Conservation (phyloP, 805 yeast genomes). For the Zygosaccharomyces gambellarensis region DNA sequence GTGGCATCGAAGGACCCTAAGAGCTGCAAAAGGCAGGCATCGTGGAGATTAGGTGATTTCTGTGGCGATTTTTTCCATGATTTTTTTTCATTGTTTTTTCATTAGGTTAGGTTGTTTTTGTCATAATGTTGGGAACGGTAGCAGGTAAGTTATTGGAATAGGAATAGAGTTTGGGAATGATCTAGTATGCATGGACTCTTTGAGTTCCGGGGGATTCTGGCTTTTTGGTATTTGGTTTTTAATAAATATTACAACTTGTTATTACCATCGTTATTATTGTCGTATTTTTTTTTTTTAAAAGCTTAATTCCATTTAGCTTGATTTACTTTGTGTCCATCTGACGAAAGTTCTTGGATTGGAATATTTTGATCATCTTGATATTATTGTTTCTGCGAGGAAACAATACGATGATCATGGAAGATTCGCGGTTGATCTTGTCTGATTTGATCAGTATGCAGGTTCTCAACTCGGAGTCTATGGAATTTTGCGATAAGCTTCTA, state of each 20-base stretch:
- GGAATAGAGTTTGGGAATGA: neutral
- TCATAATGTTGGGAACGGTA: neutral
- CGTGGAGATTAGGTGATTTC: neutral
- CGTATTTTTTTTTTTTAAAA: neutral
- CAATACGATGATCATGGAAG: neutral
- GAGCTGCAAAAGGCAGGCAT: neutral
- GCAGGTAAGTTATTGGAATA: neutral
- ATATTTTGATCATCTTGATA: neutral
- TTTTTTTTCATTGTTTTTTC: neutral
- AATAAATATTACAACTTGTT: too few relatives aligned
- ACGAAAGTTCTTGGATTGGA: neutral
- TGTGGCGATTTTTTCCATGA: neutral
- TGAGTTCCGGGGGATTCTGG: neutral
- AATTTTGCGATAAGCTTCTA: neutral
- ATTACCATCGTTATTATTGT: neutral
- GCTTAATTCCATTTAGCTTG: neutral
- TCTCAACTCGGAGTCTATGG: neutral
- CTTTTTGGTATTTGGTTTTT: neutral
- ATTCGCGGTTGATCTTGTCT: neutral
- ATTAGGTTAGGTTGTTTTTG: slow-evolving; percentile 1
- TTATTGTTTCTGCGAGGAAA: neutral
- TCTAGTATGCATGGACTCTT: neutral
- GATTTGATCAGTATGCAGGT: too few relatives aligned
- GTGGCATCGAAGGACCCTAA: neutral
- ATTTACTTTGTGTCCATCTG: neutral